phyloP scores from a whole-genome alignment of 495 filamentous ascomycete species.

The Annulohypoxylon bovei region DNA sequence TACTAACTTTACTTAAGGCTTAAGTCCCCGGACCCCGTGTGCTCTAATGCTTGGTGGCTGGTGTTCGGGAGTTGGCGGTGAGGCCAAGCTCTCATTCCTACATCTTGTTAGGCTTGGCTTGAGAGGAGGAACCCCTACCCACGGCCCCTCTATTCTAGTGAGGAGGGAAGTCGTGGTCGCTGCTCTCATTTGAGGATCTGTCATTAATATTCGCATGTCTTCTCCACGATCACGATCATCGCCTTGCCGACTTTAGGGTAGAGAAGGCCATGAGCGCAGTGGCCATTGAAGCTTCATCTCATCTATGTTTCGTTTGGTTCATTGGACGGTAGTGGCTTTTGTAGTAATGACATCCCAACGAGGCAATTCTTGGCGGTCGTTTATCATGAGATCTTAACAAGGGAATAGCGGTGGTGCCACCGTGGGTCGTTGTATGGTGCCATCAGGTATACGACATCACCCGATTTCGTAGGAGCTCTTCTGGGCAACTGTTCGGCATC shows the following conservation, averaged over 20 bases:
- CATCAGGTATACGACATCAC: slow-evolving; percentile 29
- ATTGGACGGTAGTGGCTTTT: slow-evolving; percentile 15
- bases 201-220: neutral
- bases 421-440: slow-evolving; percentile 33
- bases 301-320: slow-evolving; percentile 30
- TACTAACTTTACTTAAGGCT: neutral
- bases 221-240: slow-evolving; percentile 12
- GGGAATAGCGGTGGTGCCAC: slow-evolving; percentile 29
- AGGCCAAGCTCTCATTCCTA: slow-evolving; percentile 16
- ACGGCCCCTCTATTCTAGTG: slow-evolving; percentile 11
- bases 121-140: slow-evolving; percentile 26
- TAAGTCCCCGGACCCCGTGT: neutral
- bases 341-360: slow-evolving; percentile 21
- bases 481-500: slow-evolving; percentile 24
- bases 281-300: slow-evolving; percentile 15
- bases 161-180: neutral
- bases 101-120: slow-evolving; percentile 22
- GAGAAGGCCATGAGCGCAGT: neutral
- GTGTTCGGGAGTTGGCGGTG: slow-evolving; percentile 1
- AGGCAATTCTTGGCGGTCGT: slow-evolving; percentile 34
- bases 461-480: slow-evolving; percentile 21
- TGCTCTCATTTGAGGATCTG: slow-evolving; percentile 5
- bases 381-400: slow-evolving; percentile 31
- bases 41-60: slow-evolving; percentile 4
- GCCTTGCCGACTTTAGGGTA: neutral